Percentiles rank a stretch among this genome's conserved stretches.
Evolutionary conservation across 2,329 filamentous ascomycete genomes (phyloP).

Genomic region (Aspergillus intermedius): DNA sequence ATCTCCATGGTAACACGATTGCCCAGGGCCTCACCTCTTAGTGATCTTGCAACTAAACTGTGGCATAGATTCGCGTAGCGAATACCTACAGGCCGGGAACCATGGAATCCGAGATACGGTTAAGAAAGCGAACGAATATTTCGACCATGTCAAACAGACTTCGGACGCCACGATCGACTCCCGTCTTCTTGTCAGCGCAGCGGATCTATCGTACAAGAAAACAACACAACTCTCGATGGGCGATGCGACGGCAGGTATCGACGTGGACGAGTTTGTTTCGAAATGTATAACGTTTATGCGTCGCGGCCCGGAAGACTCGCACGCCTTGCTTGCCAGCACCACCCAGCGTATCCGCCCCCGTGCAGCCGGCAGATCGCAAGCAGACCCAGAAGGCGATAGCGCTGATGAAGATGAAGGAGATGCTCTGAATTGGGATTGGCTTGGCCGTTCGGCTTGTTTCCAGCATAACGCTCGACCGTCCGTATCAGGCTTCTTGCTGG

Average conservation of each 20-base stretch:
- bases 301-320: slow-evolving; percentile 52
- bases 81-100: slow-evolving; percentile 62
- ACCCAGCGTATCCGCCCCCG: slow-evolving; percentile 36
- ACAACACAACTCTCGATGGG: slow-evolving; percentile 68
- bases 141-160: slow-evolving; percentile 72
- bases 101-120: slow-evolving; percentile 61
- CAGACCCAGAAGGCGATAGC: slow-evolving; percentile 51
- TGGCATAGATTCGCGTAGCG: slow-evolving; percentile 59
- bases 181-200: slow-evolving; percentile 71
- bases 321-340: slow-evolving; percentile 38
- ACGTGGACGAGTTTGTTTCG: slow-evolving; percentile 84
- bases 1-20: slow-evolving; percentile 48
- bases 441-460: slow-evolving; percentile 71
- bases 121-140: slow-evolving; percentile 57
- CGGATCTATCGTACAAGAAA: slow-evolving; percentile 74
- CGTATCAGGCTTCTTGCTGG: slow-evolving; percentile 76
- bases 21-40: background rate
- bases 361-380: slow-evolving; percentile 26
- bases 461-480: slow-evolving; percentile 67
- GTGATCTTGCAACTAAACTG: background rate
- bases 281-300: slow-evolving; percentile 88
- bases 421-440: slow-evolving; percentile 75
- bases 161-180: slow-evolving; percentile 87
- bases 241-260: slow-evolving; percentile 65
- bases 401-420: slow-evolving; percentile 63